Conservation (phyloP, 805 yeast species). For the Barnettozyma botsteinii region DNA sequence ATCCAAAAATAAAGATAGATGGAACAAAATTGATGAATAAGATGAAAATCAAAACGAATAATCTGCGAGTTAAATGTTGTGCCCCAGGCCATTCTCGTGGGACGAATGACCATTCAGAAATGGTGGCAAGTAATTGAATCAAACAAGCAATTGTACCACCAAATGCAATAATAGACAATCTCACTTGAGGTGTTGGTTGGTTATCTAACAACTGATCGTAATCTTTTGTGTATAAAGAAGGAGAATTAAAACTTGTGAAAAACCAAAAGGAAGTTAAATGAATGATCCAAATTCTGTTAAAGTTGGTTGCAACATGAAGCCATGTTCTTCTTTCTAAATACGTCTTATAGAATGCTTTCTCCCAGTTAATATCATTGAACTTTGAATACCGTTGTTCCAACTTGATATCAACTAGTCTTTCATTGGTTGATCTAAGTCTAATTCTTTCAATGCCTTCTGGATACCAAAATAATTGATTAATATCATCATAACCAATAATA, state of each 20-base stretch:
- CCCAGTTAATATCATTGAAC: slow-evolving; percentile 59
- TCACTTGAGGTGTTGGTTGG: slow-evolving; percentile 54
- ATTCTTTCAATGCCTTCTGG: slow-evolving; percentile 62
- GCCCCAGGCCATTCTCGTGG: slow-evolving; percentile 75
- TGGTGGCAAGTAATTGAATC: slow-evolving; percentile 50
- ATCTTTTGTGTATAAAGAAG: slow-evolving; percentile 58
- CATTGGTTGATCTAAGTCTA: slow-evolving; percentile 34
- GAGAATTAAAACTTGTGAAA: slow-evolving; percentile 65
- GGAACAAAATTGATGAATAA: slow-evolving; percentile 48
- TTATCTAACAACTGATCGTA: slow-evolving; percentile 50
- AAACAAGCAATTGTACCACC: slow-evolving; percentile 63
- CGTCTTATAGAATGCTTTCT: slow-evolving; percentile 63
- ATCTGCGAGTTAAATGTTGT: slow-evolving; percentile 46
- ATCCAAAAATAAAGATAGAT: slow-evolving; percentile 42
- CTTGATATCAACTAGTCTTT: slow-evolving; percentile 45
- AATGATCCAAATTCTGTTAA: slow-evolving; percentile 74
- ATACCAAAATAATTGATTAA: slow-evolving; percentile 86
- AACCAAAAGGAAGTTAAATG: slow-evolving; percentile 77
- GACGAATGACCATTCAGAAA: slow-evolving; percentile 56
- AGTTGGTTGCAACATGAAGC: slow-evolving; percentile 69
- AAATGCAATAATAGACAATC: slow-evolving; percentile 52
- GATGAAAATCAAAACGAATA: slow-evolving; percentile 37
- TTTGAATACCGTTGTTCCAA: slow-evolving; percentile 47
- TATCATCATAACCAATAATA: slow-evolving; percentile 83
- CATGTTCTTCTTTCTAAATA: slow-evolving; percentile 70